Evolutionary conservation across 495 filamentous ascomycete genomes (phyloP).

Genomic region (Penicillium pulvis): DNA sequence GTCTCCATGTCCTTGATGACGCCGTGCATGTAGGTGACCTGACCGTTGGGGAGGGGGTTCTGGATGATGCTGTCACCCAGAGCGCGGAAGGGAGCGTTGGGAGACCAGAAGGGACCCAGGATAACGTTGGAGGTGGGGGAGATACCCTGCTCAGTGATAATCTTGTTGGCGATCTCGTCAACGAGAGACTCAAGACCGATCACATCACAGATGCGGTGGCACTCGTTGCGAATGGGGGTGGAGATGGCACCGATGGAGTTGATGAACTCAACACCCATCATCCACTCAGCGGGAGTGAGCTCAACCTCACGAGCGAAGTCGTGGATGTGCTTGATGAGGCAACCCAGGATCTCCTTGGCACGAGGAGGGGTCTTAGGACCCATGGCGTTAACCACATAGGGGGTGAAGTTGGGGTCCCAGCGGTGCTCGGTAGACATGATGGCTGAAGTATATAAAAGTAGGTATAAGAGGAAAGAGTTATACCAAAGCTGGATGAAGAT

Average conservation of each 20-base stretch:
- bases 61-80: slow-evolving; percentile 73
- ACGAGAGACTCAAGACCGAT: slow-evolving; percentile 83
- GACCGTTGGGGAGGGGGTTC: slow-evolving; percentile 61
- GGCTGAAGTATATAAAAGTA: neutral
- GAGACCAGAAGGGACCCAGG: slow-evolving; percentile 86
- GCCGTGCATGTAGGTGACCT: slow-evolving; percentile 75
- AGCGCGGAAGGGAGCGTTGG: slow-evolving; percentile 75
- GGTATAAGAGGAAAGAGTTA: neutral
- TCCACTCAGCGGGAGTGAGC: slow-evolving; percentile 79
- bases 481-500: neutral
- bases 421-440: slow-evolving; percentile 40
- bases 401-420: slow-evolving; percentile 78
- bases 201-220: slow-evolving; percentile 76
- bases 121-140: slow-evolving; percentile 81
- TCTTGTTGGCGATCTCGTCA: slow-evolving; percentile 83
- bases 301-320: slow-evolving; percentile 83
- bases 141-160: slow-evolving; percentile 66
- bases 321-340: slow-evolving; percentile 75
- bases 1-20: slow-evolving; percentile 71
- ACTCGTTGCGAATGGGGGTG: slow-evolving; percentile 67
- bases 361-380: slow-evolving; percentile 71
- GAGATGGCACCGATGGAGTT: slow-evolving; percentile 56
- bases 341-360: slow-evolving; percentile 62
- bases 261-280: slow-evolving; percentile 69
- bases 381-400: slow-evolving; percentile 72